phyloP scores from a whole-genome alignment of 768 basidiomycete species.

The Kwoniella sp. region DNA sequence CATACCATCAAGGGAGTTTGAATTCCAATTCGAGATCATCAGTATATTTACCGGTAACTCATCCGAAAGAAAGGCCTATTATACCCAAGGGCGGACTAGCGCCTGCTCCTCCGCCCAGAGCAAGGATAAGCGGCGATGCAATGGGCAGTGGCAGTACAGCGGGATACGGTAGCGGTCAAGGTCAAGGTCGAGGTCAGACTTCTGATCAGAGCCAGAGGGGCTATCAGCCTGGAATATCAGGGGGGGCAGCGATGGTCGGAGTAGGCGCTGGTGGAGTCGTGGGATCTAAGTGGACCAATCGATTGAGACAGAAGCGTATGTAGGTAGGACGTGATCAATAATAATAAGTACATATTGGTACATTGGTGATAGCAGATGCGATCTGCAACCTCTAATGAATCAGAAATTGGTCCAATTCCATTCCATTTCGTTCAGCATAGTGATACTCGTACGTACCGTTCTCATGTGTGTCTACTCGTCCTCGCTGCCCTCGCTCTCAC shows the following conservation, averaged over 20 bases:
- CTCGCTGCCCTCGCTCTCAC: conserved; percentile 13
- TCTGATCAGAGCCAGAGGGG: neutral
- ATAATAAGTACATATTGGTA: neutral
- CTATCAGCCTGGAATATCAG: neutral
- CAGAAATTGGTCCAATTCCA: no score
- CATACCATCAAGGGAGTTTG: neutral
- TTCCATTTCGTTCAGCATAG: neutral
- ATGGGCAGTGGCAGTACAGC: neutral
- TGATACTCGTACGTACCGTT: no score
- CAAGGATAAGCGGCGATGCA: conserved; percentile 6
- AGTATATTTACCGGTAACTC: conserved; percentile 25
- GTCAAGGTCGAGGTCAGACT: neutral
- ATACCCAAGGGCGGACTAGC: conserved; percentile 27
- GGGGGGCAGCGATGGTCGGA: neutral
- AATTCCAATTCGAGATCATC: conserved; percentile 2
- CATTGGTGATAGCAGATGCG: no score
- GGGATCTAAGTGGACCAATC: conserved; percentile 36
- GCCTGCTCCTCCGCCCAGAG: conserved; percentile 31
- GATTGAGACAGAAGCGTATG: conserved; percentile 29
- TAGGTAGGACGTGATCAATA: neutral
- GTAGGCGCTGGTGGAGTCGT: neutral
- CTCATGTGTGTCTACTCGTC: conserved; percentile 14
- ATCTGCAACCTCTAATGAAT: no score
- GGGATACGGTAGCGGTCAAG: no score
- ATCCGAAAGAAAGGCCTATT: conserved; percentile 36